Percentiles rank a stretch among this genome's conserved stretches.
Conservation (phyloP, 2,329 filamentous ascomycete genomes). For the Nothopassalora personata region DNA sequence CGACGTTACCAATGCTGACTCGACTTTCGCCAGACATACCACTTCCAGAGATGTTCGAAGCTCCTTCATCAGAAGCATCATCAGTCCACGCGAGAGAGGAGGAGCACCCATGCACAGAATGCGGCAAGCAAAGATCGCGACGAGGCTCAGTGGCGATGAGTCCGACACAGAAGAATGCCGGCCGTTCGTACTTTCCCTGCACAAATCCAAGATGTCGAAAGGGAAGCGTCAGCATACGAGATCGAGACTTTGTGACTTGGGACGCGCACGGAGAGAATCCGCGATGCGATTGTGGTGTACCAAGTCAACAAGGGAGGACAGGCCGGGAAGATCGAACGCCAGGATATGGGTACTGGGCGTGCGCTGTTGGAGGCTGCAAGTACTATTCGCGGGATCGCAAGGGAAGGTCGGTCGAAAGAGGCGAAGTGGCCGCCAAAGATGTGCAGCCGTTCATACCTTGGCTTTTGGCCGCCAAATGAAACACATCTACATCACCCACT, state of each 20-base stretch:
- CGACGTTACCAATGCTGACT: neutral
- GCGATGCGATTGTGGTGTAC: slow-evolving; percentile 18
- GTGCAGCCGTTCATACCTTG: slow-evolving; percentile 21
- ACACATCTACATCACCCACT: neutral
- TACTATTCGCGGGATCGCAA: slow-evolving; percentile 19
- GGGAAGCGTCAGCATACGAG: slow-evolving; percentile 7
- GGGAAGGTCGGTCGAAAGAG: slow-evolving; percentile 14
- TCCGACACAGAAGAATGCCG: slow-evolving; percentile 9
- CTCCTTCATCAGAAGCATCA: neutral
- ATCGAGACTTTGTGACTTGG: slow-evolving; percentile 15
- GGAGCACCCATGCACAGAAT: slow-evolving; percentile 16
- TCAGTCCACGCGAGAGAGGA: slow-evolving; percentile 5
- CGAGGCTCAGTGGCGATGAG: slow-evolving; percentile 11
- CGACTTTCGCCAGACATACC: slow-evolving; percentile 8
- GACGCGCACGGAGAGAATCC: slow-evolving; percentile 16
- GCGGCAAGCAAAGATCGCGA: slow-evolving; percentile 12
- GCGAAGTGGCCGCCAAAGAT: slow-evolving; percentile 14
- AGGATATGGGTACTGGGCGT: slow-evolving; percentile 19
- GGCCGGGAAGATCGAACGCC: slow-evolving; percentile 6
- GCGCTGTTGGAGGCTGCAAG: slow-evolving; percentile 17
- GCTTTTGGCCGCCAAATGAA: slow-evolving; percentile 13
- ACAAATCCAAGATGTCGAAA: slow-evolving; percentile 14
- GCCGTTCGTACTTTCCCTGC: slow-evolving; percentile 14
- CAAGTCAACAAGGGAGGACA: slow-evolving; percentile 7
- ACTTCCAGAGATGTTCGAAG: slow-evolving; percentile 13